phyloP scores from a whole-genome alignment of 2,329 filamentous ascomycete species.

The Xylaria sp. region DNA sequence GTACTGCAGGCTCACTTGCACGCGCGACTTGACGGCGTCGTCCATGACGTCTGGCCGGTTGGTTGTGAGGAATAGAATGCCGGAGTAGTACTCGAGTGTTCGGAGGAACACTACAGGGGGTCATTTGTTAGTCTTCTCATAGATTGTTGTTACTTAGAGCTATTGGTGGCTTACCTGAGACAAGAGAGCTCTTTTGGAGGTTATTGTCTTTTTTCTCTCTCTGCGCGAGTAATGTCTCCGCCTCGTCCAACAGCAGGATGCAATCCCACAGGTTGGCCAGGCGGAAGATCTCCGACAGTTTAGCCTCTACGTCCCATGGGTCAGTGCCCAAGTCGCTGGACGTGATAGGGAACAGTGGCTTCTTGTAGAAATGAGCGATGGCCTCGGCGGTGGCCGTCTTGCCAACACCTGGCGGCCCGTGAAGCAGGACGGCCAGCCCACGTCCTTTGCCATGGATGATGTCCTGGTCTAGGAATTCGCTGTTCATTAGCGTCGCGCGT shows the following conservation, averaged over 20 bases:
- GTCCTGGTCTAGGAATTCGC: slow-evolving; percentile 27
- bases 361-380: slow-evolving; percentile 26
- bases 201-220: slow-evolving; percentile 32
- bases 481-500: slow-evolving; percentile 26
- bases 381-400: slow-evolving; percentile 31
- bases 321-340: slow-evolving; percentile 29
- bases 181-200: slow-evolving; percentile 40
- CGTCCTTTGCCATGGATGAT: slow-evolving; percentile 27
- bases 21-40: slow-evolving; percentile 28
- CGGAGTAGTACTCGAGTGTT: slow-evolving; percentile 29
- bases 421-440: slow-evolving; percentile 27
- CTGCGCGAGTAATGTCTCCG: slow-evolving; percentile 29
- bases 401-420: slow-evolving; percentile 28
- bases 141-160: neutral
- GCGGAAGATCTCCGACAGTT: slow-evolving; percentile 27
- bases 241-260: slow-evolving; percentile 32
- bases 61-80: slow-evolving; percentile 27
- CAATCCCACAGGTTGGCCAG: slow-evolving; percentile 30
- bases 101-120: slow-evolving; percentile 24
- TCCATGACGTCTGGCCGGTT: slow-evolving; percentile 29
- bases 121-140: neutral
- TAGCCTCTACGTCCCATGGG: slow-evolving; percentile 30
- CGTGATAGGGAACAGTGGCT: slow-evolving; percentile 28
- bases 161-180: slow-evolving; percentile 32
- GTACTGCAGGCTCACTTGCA: slow-evolving; percentile 28